Evolutionary conservation across 768 basidiomycete genomes (phyloP), one percentile per base, ranked within the genome.

Genomic region (Amanita rimosa): DNA sequence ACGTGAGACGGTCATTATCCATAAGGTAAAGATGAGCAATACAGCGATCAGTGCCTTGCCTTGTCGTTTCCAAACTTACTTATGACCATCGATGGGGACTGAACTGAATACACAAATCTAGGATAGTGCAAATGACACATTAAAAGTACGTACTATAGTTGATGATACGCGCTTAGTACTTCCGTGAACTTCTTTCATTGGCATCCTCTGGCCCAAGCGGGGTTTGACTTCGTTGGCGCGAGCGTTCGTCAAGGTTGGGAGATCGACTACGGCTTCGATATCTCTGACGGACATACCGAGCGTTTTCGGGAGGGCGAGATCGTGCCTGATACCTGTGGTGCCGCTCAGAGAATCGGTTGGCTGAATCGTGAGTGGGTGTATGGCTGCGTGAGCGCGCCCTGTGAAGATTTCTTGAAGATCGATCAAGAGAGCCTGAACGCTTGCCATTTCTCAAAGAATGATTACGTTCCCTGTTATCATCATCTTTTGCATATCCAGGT

Each of bases 321-420:
- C 31, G 44, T 45, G 24, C 44, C 21, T 19, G 31, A 21, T 33
- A 13, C 31, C 11, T 19, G 31, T 17, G 22, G 21, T 21, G 16
- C 16, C 17, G 35, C 29, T 34, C 38, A 17, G 35, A 31, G 24
- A 11, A 16, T 27, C 19, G 21, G 26, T 31, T n/a, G 21, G 21
- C 9, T 39, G n/a, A 2, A n/a, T 47, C 36, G 31, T 44, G 4
- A 33, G 19, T 24, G 33, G 44, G 44, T 4, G 29, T 34, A 19
- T 46, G 45, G 16, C 48, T 51, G 5, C 39, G 52, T 38, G 57
- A 53, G 44, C 38, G 49, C 47, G 55, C 55, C 40, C 49, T 52
- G 21, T 51, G 46, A 40, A 49, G 55, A 13, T 51, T 59, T 24
- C 47, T 56, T 13, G 60, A 61, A 19, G 66, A 60, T 14, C 52